Percentiles rank a stretch among this genome's conserved stretches.
phyloP scores from a whole-genome alignment of 2,329 filamentous ascomycete genomes.

The Rhynchosporium secalis region DNA sequence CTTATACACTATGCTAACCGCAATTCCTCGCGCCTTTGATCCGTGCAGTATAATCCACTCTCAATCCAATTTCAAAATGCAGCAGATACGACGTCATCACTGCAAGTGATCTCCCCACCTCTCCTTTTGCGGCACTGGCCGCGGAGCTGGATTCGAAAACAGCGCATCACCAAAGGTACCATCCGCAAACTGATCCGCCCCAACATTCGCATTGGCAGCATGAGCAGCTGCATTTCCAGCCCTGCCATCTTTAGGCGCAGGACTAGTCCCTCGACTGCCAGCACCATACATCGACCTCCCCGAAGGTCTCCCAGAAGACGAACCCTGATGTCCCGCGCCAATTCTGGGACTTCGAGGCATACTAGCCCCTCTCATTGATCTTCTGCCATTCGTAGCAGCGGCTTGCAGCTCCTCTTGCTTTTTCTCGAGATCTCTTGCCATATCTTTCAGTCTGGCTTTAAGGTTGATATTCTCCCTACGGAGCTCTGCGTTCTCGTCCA shows the following conservation, averaged over 20 bases:
- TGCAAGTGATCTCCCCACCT: conserved; percentile 29
- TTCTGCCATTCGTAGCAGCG: conserved; percentile 44
- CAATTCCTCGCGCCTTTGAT: background rate
- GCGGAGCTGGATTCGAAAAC: conserved; percentile 15
- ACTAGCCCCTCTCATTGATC: conserved; percentile 36
- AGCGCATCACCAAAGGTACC: conserved; percentile 19
- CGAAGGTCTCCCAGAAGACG: conserved; percentile 28
- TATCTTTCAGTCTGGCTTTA: conserved; percentile 27
- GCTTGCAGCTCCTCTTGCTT: conserved; percentile 42
- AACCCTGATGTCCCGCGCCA: conserved; percentile 28
- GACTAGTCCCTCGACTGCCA: conserved; percentile 34
- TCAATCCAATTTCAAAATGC: background rate
- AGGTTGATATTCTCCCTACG: conserved; percentile 40
- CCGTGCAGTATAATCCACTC: background rate
- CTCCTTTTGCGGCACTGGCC: background rate
- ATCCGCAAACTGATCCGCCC: background rate
- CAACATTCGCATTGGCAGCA: conserved; percentile 1
- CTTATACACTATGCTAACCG: background rate
- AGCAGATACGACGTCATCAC: background rate
- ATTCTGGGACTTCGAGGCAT: conserved; percentile 38
- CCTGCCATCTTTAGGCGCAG: conserved; percentile 26
- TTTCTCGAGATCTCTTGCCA: conserved; percentile 44
- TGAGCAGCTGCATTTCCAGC: background rate
- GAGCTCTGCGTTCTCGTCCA: conserved; percentile 25
- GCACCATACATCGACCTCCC: conserved; percentile 18